Evolutionary conservation across 495 filamentous ascomycete genomes (phyloP).

Genomic region (Astrothelium subdiscretum): DNA sequence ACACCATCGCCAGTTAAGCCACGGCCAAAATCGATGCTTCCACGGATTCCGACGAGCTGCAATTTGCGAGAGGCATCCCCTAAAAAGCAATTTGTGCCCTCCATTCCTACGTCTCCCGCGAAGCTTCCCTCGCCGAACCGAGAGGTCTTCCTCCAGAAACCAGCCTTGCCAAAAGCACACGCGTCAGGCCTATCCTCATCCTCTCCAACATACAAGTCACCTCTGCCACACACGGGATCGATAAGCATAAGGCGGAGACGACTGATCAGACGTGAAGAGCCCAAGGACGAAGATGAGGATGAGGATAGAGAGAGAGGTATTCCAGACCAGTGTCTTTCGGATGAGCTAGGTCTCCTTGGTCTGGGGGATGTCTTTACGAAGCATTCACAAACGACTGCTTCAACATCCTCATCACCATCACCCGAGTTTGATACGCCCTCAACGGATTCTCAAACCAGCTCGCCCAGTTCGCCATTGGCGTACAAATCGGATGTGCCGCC

Average conservation of each 20-base stretch:
- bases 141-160: not conserved
- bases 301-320: not conserved
- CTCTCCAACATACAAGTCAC: not conserved
- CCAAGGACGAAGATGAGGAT: no score
- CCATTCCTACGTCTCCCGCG: slow-evolving; percentile 4
- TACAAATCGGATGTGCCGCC: slow-evolving; percentile 5
- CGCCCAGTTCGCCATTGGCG: slow-evolving; percentile 10
- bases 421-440: not conserved
- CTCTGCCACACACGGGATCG: not conserved
- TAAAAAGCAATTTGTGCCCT: slow-evolving; percentile 3
- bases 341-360: slow-evolving; percentile 9
- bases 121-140: not conserved
- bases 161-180: not conserved
- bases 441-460: not conserved
- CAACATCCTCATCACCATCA: not conserved
- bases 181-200: not conserved
- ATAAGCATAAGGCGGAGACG: not conserved
- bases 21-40: slow-evolving; percentile 18
- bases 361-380: slow-evolving; percentile 16
- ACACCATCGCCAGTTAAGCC: slow-evolving; percentile 3
- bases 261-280: not conserved
- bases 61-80: slow-evolving; percentile 10
- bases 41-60: slow-evolving; percentile 15
- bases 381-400: not conserved
- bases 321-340: slow-evolving; percentile 1